phyloP scores from a whole-genome alignment of 2,329 filamentous ascomycete species.

The Calonectria henricotiae region DNA sequence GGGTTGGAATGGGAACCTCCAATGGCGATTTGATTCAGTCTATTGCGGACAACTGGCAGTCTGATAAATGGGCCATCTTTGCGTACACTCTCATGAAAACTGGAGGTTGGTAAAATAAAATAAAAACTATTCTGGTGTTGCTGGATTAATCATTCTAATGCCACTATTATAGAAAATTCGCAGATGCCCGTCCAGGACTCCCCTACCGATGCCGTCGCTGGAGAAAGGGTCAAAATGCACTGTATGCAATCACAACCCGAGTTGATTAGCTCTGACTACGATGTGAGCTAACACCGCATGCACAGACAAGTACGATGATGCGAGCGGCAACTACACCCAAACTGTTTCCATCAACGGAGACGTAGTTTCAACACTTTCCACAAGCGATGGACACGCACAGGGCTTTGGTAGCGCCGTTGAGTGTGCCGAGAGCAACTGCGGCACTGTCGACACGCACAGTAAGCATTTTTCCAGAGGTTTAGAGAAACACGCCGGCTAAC shows the following conservation, averaged over 20 bases:
- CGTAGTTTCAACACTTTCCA: conserved; percentile 62
- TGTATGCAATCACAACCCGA: conserved; percentile 18
- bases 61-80: conserved; percentile 59
- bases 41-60: conserved; percentile 59
- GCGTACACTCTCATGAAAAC: conserved; percentile 62
- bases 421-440: conserved; percentile 84
- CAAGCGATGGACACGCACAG: conserved; percentile 60
- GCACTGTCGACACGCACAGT: conserved; percentile 57
- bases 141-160: neutral
- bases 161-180: conserved; percentile 25
- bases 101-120: conserved; percentile 33
- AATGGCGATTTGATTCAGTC: conserved; percentile 65
- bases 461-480: conserved; percentile 3
- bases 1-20: conserved; percentile 67
- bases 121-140: too few species aligned
- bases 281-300: neutral
- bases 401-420: conserved; percentile 67
- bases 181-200: conserved; percentile 41
- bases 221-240: conserved; percentile 45
- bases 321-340: conserved; percentile 41
- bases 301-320: conserved; percentile 43
- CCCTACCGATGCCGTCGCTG: conserved; percentile 36
- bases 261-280: neutral
- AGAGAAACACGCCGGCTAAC: neutral
- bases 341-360: conserved; percentile 46